Base-by-base conservation (phyloP, 257 asterid genomes). In the Datura wrightii region DNA sequence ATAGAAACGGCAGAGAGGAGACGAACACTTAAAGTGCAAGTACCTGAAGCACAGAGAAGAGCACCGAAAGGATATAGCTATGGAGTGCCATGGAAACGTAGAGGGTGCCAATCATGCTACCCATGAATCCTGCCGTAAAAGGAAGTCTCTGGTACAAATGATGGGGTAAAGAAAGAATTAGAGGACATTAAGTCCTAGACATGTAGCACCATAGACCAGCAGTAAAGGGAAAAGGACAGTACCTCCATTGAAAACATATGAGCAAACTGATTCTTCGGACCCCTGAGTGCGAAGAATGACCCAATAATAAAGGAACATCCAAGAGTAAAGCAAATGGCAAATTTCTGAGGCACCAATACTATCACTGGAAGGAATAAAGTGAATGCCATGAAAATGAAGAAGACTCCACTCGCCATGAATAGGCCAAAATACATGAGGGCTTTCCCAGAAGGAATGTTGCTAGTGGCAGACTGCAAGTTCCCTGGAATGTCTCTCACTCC, bases 241-340 rank as follows among this genome's bases (percentile, higher is more conserved):
- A 95, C 99, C 99, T 95, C 99, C 90, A 84, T 92, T 58, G 99
- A 94, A 74, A 92, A 84, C 98, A 95, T 95, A 84, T 95, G 99
- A 82, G 48, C 52, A 72, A 94, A 92, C 90, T 95, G 98, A 89
- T 91, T 95, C 88, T 86, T 91, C 34, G 97, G 94, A 54, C 98
- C 99, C 90, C 90, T 92, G 63, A 95, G 98, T 83, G 97, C 98
- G 10, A 95, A 95, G 91, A 94, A 93, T 58, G 99, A 95, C 84
- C 98, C 98, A 50, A 95, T 88, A 82, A 95, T 93, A 87, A 94
- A 91, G 83, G 87, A 89, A 85, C 99, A 95, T 53, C 99, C 99
- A 44, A 88, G 89, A 69, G 99, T 93, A 85, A 95, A 95, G 90
- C 99, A 95, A 84, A 95, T 83, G 39, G 99, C 94, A 67, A 95